Evolutionary conservation across 2,329 filamentous ascomycete species (phyloP).

Genomic region (Hypomyces perniciosus): DNA sequence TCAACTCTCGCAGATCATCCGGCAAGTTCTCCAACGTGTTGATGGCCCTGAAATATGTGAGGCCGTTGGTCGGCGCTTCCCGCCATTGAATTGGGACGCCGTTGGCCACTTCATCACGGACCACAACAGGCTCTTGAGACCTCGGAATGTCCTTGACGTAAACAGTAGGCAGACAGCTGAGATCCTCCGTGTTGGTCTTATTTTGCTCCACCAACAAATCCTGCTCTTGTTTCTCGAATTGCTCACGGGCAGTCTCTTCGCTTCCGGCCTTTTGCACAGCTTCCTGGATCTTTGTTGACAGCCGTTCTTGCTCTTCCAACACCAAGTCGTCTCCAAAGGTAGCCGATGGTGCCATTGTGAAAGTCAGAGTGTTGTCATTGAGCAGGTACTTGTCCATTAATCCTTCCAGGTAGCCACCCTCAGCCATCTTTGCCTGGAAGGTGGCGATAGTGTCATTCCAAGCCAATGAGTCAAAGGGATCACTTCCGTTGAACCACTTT

Average conservation of each 20-base stretch:
- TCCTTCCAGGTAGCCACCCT: conserved; percentile 75
- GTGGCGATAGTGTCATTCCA: conserved; percentile 85
- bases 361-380: conserved; percentile 79
- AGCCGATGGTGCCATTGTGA: conserved; percentile 86
- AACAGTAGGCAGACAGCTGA: conserved; percentile 83
- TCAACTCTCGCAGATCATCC: conserved; percentile 73
- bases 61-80: conserved; percentile 86
- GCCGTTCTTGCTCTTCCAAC: conserved; percentile 67
- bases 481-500: conserved; percentile 91
- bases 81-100: conserved; percentile 77
- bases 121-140: conserved; percentile 53
- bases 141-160: conserved; percentile 85
- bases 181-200: conserved; percentile 74
- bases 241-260: conserved; percentile 62
- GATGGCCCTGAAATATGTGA: conserved; percentile 92
- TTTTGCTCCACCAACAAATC: conserved; percentile 77
- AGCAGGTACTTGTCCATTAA: conserved; percentile 86
- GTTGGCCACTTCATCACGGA: conserved; percentile 60
- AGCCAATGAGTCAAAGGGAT: conserved; percentile 83
- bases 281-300: conserved; percentile 68
- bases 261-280: conserved; percentile 63
- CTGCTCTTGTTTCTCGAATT: conserved; percentile 71
- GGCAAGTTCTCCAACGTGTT: conserved; percentile 74
- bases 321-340: conserved; percentile 68
- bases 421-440: conserved; percentile 71